Evolutionary conservation across 768 basidiomycete species (phyloP).

Genomic region (Holtermanniella nyarrowii): DNA sequence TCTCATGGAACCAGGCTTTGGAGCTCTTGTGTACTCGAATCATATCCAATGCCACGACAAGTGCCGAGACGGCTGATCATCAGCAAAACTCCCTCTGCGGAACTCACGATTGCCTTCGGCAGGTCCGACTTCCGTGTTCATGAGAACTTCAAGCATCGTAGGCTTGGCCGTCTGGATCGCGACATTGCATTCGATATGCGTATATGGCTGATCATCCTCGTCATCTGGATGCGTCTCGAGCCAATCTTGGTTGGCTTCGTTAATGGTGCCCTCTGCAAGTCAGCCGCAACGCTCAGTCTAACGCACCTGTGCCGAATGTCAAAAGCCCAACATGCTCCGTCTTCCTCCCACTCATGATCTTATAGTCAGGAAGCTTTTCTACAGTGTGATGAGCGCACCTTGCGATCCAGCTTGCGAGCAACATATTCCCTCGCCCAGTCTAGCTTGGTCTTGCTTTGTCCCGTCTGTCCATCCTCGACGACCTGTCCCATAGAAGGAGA

Average conservation of each 20-base stretch:
- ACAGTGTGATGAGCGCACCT: conserved; percentile 48
- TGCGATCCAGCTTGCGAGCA: conserved; percentile 81
- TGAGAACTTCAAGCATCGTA: conserved; percentile 33
- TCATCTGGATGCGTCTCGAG: conserved; percentile 27
- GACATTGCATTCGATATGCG: conserved; percentile 29
- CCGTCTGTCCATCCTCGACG: conserved; percentile 50
- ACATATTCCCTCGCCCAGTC: conserved; percentile 76
- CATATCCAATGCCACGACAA: conserved; percentile 77
- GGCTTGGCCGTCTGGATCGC: conserved; percentile 36
- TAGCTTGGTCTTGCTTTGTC: conserved; percentile 62
- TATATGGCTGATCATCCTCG: conserved; percentile 21
- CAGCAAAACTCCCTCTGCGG: background rate
- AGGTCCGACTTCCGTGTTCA: conserved; percentile 31
- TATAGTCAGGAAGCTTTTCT: background rate
- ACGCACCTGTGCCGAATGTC: conserved; percentile 66
- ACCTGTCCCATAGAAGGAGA: conserved; percentile 72
- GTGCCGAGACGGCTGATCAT: conserved; percentile 60
- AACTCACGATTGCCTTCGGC: conserved; percentile 37
- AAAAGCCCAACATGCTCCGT: conserved; percentile 91
- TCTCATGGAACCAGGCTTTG: conserved; percentile 78
- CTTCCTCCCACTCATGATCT: conserved; percentile 87
- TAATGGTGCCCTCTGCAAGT: conserved; percentile 34
- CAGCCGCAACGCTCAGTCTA: no score
- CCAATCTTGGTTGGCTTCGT: conserved; percentile 31
- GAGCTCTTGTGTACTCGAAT: conserved; percentile 56